A percentile compares a stretch with the other conserved stretches of the same genome.
Evolutionary conservation across 2,329 filamentous ascomycete genomes (phyloP).

Genomic region (Penicillium sp.): DNA sequence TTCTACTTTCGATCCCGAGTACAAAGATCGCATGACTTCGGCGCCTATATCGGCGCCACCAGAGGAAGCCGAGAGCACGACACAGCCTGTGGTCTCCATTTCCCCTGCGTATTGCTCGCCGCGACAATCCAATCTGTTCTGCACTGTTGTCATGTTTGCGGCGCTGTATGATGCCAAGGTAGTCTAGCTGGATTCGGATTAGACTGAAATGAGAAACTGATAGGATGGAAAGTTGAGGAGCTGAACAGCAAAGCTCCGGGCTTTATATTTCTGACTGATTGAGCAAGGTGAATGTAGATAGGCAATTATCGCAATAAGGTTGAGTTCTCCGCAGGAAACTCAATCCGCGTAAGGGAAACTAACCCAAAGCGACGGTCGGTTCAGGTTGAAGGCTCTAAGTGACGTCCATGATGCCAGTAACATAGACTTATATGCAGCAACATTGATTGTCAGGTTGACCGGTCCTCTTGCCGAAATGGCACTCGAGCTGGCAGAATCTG

Average conservation of each 20-base stretch:
- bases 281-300: too few species aligned
- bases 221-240: not conserved
- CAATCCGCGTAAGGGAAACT: too few species aligned
- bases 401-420: too few species aligned
- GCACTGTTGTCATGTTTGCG: constrained; percentile 4
- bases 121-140: not conserved
- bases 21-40: not conserved
- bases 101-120: not conserved
- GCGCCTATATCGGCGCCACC: not conserved
- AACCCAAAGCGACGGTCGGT: too few species aligned
- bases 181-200: constrained; percentile 4
- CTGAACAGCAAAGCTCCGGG: not conserved
- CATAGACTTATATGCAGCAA: too few species aligned
- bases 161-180: not conserved
- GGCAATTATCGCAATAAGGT: too few species aligned
- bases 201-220: not conserved
- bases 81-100: constrained; percentile 3
- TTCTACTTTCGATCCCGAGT: not conserved
- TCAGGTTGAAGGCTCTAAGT: too few species aligned
- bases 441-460: too few species aligned
- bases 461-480: too few species aligned
- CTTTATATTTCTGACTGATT: not conserved
- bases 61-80: constrained; percentile 3
- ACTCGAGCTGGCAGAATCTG: too few species aligned
- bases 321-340: too few species aligned